Base-by-base conservation (phyloP, 2,329 filamentous ascomycete genomes). In the Thielaviopsis musarum region DNA sequence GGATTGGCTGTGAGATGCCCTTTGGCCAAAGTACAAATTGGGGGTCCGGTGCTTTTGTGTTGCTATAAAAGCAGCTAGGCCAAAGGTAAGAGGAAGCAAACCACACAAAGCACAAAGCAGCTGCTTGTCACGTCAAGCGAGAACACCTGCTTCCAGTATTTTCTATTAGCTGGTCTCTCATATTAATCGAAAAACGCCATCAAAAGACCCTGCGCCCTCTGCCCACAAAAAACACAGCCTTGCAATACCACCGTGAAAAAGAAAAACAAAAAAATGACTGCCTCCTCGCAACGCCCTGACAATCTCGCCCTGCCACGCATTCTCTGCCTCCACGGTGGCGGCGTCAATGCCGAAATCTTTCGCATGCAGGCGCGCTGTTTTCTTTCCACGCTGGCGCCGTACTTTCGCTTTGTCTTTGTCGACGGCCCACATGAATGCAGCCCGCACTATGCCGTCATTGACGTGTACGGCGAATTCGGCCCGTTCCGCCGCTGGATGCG, bases 301-400 rank as follows among this genome's bases (percentile, higher is more conserved):
- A 55, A 62, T 22, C 58, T 62, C 9, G 48, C 54, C 6, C 72
- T 77, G 28, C 85, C 85, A 2, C 83, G 86, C 61, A 81, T 91
- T 64, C 82, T 91, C 65, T 90, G 85, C 70, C 81, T 91, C n/a
- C 87, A 91, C 69, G 87, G 87, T 67, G 87, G 86, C 65, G 87
- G 87, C 62, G 82, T 84, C 64, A 89, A 85, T 66, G 82, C 77
- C n/a, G 67, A 75, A 49, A 80, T 89, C 68, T 90, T 90, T 73
- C 73, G 77, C 62, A 69, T 77, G 12, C 87, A 91, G 71, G 81
- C 82, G 64, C 85, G 87, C 63, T 73, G 73, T 63, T 65, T 80
- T 58, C 68, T 70, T 56, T 64, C 67, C 30, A 68, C 66, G 26
- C 77, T 89, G 0, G 67, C 71, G 52, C 69, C 75, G 6, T 70